A percentile compares a stretch with the other conserved stretches of the same genome.
Evolutionary conservation across 2,329 filamentous ascomycete genomes (phyloP).

Genomic region (Neopestalotiopsis sp.): DNA sequence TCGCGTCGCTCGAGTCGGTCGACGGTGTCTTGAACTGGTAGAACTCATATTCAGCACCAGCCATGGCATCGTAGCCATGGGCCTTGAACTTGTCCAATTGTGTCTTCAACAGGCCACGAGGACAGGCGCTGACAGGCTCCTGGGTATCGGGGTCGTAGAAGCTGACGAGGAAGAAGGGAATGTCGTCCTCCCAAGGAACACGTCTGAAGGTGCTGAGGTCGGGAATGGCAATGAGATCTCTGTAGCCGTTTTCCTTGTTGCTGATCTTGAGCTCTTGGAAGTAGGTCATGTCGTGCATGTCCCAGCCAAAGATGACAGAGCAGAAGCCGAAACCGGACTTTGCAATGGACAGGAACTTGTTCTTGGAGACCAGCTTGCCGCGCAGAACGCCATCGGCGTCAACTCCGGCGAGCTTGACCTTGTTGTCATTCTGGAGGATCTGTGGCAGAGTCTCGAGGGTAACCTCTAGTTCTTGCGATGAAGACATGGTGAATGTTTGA

Average conservation of each 20-base stretch:
- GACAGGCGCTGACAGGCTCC: conserved; percentile 71
- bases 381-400: conserved; percentile 80
- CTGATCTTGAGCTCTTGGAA: conserved; percentile 77
- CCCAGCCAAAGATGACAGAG: conserved; percentile 85
- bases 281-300: conserved; percentile 86
- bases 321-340: conserved; percentile 82
- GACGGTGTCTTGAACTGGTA: conserved; percentile 44
- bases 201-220: conserved; percentile 74
- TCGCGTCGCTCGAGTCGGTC: conserved; percentile 51
- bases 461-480: conserved; percentile 39
- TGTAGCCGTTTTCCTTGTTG: conserved; percentile 80
- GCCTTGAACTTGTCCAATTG: conserved; percentile 65
- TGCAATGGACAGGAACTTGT: conserved; percentile 79
- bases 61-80: conserved; percentile 73
- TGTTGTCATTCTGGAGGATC: conserved; percentile 68
- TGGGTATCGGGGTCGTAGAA: conserved; percentile 74
- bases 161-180: conserved; percentile 77
- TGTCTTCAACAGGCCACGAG: conserved; percentile 69
- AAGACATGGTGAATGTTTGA: conserved; percentile 28
- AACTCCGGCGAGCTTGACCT: conserved; percentile 78
- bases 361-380: conserved; percentile 82
- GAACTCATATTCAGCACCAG: conserved; percentile 84
- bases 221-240: conserved; percentile 75
- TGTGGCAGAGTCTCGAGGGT: conserved; percentile 65
- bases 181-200: conserved; percentile 80